A percentile compares a stretch with the other conserved stretches of the same genome.
Conservation (phyloP, 352 stramenopile genomes). For the Elongisporangium anandrum region DNA sequence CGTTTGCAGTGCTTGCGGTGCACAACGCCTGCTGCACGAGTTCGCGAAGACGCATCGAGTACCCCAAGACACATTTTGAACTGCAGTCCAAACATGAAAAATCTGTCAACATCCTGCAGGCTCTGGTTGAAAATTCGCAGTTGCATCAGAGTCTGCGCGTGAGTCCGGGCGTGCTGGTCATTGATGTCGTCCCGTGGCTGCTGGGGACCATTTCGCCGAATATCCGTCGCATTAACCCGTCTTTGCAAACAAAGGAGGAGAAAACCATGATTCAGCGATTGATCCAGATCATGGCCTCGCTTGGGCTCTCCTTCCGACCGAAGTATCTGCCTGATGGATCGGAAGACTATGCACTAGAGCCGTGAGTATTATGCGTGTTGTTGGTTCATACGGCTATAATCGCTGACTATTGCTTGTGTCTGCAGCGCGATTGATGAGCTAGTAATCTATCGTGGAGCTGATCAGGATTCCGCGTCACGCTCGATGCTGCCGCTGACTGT, state of each 20-base stretch:
- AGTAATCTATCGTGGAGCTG: constrained; percentile 43
- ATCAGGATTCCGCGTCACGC: constrained; percentile 21
- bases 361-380: constrained; percentile 34
- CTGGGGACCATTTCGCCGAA: constrained; percentile 56
- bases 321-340: constrained; percentile 63
- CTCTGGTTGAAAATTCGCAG: constrained; percentile 57
- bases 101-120: constrained; percentile 58
- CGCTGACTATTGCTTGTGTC: neutral
- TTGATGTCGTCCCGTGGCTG: constrained; percentile 79
- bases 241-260: constrained; percentile 59
- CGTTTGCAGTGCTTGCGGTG: constrained; percentile 66
- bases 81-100: constrained; percentile 52
- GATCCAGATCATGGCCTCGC: constrained; percentile 72
- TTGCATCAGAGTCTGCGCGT: constrained; percentile 56
- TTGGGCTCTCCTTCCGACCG: constrained; percentile 70
- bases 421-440: constrained; percentile 66
- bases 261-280: constrained; percentile 61
- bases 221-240: constrained; percentile 53
- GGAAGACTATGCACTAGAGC: constrained; percentile 72
- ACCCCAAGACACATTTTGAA: constrained; percentile 61
- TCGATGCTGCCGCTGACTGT: constrained; percentile 51
- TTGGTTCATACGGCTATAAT: neutral
- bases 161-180: constrained; percentile 47
- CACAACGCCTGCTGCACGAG: constrained; percentile 72
- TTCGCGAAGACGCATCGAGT: constrained; percentile 64